A percentile compares a stretch with the other conserved stretches of the same genome.
Conservation (phyloP, 2,329 filamentous ascomycete species). For the Epicoccum sorghinum region DNA sequence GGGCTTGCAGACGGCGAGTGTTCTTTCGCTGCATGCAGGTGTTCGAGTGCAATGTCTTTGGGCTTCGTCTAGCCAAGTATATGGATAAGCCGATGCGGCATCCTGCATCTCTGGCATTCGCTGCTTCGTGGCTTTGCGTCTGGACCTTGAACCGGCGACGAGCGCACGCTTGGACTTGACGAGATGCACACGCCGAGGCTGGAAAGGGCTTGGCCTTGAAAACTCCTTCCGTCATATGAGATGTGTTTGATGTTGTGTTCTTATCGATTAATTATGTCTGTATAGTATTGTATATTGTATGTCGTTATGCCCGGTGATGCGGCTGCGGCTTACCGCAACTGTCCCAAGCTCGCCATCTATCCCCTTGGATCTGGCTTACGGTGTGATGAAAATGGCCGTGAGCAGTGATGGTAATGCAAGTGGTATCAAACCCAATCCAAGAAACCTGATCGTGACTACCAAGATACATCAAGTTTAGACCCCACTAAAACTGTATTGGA, state of each 20-base stretch:
- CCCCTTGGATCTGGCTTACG: background rate
- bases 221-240: background rate
- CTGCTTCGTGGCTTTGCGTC: background rate
- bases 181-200: no score
- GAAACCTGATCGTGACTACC: constrained; percentile 5
- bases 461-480: constrained; percentile 11
- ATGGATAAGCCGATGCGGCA: background rate
- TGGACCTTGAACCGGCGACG: no score
- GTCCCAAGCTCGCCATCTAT: constrained; percentile 1
- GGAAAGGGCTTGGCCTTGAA: background rate
- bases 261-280: no score
- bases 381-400: constrained; percentile 3
- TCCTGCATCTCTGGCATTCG: background rate
- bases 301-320: constrained; percentile 1
- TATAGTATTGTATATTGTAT: no score
- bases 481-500: background rate
- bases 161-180: no score
- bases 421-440: constrained; percentile 14
- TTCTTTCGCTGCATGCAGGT: no score
- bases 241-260: background rate
- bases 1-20: background rate
- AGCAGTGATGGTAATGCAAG: constrained; percentile 2
- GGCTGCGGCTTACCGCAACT: constrained; percentile 1
- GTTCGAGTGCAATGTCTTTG: no score
- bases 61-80: no score